Evolutionary conservation across 495 filamentous ascomycete genomes (phyloP).

Genomic region (Neurospora terricola): DNA sequence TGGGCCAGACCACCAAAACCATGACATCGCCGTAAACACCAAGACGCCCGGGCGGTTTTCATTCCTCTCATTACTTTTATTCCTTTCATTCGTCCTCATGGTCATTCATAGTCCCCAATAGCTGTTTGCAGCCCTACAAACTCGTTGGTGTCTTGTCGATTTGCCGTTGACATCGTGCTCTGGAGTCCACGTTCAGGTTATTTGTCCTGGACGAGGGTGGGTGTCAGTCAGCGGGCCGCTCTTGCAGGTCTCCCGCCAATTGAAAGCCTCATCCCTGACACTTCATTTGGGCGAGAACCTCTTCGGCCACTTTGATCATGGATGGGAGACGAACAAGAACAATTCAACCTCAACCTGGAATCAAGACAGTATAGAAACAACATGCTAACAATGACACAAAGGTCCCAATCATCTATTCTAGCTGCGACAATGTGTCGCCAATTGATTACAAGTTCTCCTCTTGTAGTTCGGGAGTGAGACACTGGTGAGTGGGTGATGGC

Average conservation of each 20-base stretch:
- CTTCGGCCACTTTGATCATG: not conserved
- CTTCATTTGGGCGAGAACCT: not conserved
- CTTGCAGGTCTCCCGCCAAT: not conserved
- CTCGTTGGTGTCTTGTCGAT: too few species aligned
- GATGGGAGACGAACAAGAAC: not conserved
- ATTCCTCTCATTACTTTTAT: too few species aligned
- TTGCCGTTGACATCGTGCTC: too few species aligned
- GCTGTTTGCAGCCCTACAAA: too few species aligned
- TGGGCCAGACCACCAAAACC: too few species aligned
- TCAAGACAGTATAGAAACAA: not conserved
- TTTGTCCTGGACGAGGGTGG: not conserved
- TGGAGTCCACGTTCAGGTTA: too few species aligned
- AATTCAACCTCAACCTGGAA: not conserved
- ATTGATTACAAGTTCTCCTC: not conserved
- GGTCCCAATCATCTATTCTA: not conserved
- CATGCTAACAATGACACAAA: not conserved
- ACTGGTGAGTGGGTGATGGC: not conserved
- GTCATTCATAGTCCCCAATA: too few species aligned
- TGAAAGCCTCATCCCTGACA: not conserved
- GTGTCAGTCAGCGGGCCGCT: not conserved
- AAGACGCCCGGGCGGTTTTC: too few species aligned
- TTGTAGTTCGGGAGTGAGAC: not conserved
- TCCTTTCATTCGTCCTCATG: too few species aligned
- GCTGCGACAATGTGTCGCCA: not conserved
- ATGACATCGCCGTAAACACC: too few species aligned